Evolutionary conservation across 73 alveolate genomes (phyloP).

Genomic region (Paramecium octaurelia): DNA sequence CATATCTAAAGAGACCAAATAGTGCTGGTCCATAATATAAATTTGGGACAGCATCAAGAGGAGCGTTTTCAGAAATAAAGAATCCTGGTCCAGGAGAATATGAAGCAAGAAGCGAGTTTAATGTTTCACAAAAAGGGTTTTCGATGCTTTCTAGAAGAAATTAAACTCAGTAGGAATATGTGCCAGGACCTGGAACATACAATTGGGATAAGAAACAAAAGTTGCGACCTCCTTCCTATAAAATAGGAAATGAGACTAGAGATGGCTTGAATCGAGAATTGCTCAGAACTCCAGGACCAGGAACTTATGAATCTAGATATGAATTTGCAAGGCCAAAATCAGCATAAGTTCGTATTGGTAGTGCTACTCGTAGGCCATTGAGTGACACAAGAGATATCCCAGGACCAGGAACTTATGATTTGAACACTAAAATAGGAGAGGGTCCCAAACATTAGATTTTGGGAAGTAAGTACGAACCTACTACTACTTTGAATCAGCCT

Average conservation of each 20-base stretch:
- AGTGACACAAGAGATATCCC: constrained; percentile 50
- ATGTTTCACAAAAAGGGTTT: not conserved
- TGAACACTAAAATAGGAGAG: not conserved
- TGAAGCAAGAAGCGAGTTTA: constrained; percentile 14
- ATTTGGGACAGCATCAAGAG: constrained; percentile 56
- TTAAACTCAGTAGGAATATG: constrained; percentile 29
- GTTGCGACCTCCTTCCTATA: constrained; percentile 18
- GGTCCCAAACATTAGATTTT: constrained; percentile 40
- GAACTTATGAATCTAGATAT: constrained; percentile 48
- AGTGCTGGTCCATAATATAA: constrained; percentile 59
- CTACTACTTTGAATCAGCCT: not conserved
- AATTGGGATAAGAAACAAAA: constrained; percentile 41
- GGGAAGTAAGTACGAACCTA: constrained; percentile 27
- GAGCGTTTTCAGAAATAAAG: not conserved
- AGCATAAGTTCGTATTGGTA: constrained; percentile 60
- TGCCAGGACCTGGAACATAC: constrained; percentile 64
- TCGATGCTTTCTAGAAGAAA: constrained; percentile 47
- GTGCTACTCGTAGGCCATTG: constrained; percentile 45
- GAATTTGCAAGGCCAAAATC: constrained; percentile 61
- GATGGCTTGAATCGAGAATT: not conserved
- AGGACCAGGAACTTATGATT: constrained; percentile 59
- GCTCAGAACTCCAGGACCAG: constrained; percentile 42
- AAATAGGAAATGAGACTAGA: constrained; percentile 21
- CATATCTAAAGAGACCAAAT: not conserved
- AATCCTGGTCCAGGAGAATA: constrained; percentile 63